A percentile compares a stretch with the other conserved stretches of the same genome.
phyloP scores from a whole-genome alignment of 192 early-diverging fungal genomes.

The Rhizophagus sp. region DNA sequence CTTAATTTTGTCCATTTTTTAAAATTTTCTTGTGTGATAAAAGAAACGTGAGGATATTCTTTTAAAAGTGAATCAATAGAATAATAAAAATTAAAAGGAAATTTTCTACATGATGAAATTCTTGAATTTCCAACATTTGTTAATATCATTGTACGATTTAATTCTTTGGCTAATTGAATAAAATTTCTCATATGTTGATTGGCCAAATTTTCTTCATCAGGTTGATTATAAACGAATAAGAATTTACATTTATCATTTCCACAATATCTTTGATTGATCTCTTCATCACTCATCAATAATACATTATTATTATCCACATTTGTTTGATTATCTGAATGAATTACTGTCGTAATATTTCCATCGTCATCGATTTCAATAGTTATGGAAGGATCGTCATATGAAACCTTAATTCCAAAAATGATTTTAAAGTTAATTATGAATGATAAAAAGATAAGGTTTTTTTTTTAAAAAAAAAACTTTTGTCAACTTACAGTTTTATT shows the following conservation, averaged over 20 bases:
- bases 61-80: not conserved
- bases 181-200: conserved; percentile 1
- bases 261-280: conserved; percentile 8
- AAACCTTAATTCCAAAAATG: too few species aligned
- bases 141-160: conserved; percentile 15
- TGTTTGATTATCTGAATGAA: too few species aligned
- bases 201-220: conserved; percentile 20
- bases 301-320: too few species aligned
- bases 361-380: too few species aligned
- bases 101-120: conserved; percentile 6
- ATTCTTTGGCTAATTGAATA: not conserved
- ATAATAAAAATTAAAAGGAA: conserved; percentile 24
- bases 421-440: too few species aligned
- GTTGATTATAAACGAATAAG: not conserved
- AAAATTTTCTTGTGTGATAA: conserved; percentile 21
- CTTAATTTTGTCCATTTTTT: not conserved
- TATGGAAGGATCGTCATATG: too few species aligned
- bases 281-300: not conserved
- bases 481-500: too few species aligned
- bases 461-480: too few species aligned
- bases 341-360: too few species aligned
- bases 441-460: too few species aligned
- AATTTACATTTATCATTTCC: conserved; percentile 1
- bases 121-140: not conserved
- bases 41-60: not conserved